phyloP scores from a whole-genome alignment of 768 basidiomycete species.

The Candolleomyces eurysporus region DNA sequence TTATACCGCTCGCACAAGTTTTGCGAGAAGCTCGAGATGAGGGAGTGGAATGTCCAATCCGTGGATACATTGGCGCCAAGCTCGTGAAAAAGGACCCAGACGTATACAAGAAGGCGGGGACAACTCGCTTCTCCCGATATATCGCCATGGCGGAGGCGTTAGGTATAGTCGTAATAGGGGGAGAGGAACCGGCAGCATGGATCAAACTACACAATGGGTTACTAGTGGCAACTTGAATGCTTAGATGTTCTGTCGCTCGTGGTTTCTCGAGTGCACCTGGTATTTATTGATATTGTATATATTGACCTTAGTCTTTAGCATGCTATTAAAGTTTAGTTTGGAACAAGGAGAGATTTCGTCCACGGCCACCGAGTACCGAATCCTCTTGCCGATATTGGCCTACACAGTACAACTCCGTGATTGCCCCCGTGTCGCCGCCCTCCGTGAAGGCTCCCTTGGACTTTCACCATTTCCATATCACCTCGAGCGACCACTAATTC shows the following conservation, averaged over 20 bases:
- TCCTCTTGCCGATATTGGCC: too few relatives aligned
- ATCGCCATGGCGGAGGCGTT: constrained; percentile 32
- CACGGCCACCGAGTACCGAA: too few relatives aligned
- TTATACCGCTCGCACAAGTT: constrained; percentile 8
- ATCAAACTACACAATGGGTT: constrained; percentile 21
- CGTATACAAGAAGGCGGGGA: constrained; percentile 25
- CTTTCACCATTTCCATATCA: too few relatives aligned
- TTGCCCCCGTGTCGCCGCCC: too few relatives aligned
- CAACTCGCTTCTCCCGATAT: constrained; percentile 38
- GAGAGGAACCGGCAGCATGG: constrained; percentile 35
- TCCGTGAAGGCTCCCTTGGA: too few relatives aligned
- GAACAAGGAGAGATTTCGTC: too few relatives aligned
- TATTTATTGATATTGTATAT: too few relatives aligned
- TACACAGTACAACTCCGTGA: too few relatives aligned
- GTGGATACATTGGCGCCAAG: constrained; percentile 34
- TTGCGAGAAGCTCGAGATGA: constrained; percentile 14
- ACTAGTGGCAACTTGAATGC: background rate
- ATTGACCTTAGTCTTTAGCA: too few relatives aligned
- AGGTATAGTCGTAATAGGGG: constrained; percentile 41
- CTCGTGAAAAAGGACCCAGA: constrained; percentile 23
- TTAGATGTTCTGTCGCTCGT: background rate
- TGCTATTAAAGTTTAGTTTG: too few relatives aligned
- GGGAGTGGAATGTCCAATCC: constrained; percentile 30
- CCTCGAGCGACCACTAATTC: background rate
- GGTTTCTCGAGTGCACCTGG: background rate